Percentiles rank a stretch among this genome's conserved stretches.
These are phyloP conservation scores for Saccharomycopsis hybrid DNA, from an alignment of 1,139 yeast species.

Conservation along the genomic window DNA sequence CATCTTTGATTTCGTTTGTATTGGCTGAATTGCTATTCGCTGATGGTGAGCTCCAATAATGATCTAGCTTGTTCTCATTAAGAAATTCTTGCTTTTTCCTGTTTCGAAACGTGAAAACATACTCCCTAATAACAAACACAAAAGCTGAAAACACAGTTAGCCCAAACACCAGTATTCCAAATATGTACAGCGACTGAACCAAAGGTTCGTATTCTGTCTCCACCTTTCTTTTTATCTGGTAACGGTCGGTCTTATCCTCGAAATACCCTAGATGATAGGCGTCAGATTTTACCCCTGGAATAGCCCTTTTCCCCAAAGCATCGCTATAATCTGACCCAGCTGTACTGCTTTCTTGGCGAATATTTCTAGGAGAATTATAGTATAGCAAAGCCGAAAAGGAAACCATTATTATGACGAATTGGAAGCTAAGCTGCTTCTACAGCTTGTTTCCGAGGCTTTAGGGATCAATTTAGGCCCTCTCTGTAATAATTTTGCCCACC, in stretches of 20 bases:
- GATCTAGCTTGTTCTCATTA: constrained; percentile 7
- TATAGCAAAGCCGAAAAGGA: too few relatives aligned
- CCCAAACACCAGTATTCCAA: constrained; percentile 1
- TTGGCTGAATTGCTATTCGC: too few relatives aligned
- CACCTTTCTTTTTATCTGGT: background rate
- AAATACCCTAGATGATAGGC: constrained; percentile 26
- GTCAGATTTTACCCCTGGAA: constrained; percentile 27
- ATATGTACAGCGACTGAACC: constrained; percentile 6
- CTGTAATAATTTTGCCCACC: too few relatives aligned
- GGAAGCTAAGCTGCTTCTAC: too few relatives aligned
- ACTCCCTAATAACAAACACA: constrained; percentile 12
- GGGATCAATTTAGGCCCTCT: too few relatives aligned
- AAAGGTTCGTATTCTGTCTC: constrained; percentile 18
- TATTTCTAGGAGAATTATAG: too few relatives aligned
- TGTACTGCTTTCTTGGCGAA: too few relatives aligned
- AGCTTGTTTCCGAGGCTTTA: too few relatives aligned
- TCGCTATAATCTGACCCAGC: too few relatives aligned
- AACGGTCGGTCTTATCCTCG: constrained; percentile 22
- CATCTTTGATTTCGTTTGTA: background rate
- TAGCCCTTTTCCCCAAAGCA: constrained; percentile 19
- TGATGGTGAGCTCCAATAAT: constrained; percentile 14
- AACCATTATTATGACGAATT: too few relatives aligned
- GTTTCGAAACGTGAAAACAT: background rate
- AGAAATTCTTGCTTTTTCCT: constrained; percentile 3
- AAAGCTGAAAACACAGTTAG: constrained; percentile 2